Conservation (phyloP, 306 rosid species). For the Cucurbita moschata region DNA sequence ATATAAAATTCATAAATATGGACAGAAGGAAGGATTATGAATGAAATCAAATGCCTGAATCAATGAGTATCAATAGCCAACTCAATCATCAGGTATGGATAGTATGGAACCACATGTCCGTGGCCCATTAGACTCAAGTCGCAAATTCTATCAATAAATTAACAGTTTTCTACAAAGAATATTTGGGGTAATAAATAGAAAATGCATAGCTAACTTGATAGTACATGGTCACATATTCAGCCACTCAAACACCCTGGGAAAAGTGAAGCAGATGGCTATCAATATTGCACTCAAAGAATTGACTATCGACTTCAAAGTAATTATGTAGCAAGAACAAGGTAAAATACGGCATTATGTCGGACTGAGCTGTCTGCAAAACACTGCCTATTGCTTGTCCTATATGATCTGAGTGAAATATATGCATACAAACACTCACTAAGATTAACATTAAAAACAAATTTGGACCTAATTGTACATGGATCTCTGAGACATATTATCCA, state of each 20-base stretch:
- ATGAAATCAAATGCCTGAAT: not conserved
- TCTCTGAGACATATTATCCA: not conserved
- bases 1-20: not conserved
- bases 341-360: not conserved
- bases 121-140: not conserved
- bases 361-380: not conserved
- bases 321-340: not conserved
- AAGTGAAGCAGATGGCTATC: not conserved
- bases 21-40: not conserved
- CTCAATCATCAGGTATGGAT: not conserved
- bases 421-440: not conserved
- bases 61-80: not conserved
- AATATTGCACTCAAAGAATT: not conserved
- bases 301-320: not conserved
- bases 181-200: not conserved
- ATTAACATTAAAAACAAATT: not conserved
- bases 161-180: not conserved
- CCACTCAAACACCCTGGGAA: not conserved
- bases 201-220: not conserved
- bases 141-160: not conserved
- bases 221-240: not conserved
- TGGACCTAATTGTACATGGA: not conserved
- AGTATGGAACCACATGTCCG: not conserved
- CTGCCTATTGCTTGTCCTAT: not conserved
- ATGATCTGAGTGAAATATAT: no score